Percentiles rank a stretch among this genome's conserved stretches.
Conservation (phyloP, 192 early-diverging fungal genomes). For the Entomortierella chlamydospora region DNA sequence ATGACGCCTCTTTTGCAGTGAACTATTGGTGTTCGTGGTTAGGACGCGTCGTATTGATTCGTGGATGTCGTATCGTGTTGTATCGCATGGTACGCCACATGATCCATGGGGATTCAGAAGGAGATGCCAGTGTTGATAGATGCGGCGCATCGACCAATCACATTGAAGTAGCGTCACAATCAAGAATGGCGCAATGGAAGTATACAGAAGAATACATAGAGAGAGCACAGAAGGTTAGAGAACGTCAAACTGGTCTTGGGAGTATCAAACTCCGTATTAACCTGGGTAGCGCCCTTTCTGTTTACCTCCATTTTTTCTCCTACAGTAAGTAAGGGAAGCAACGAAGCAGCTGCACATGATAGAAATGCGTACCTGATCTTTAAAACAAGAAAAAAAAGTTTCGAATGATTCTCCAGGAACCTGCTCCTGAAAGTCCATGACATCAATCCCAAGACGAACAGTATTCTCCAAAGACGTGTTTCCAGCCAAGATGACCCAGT, state of each 20-base stretch:
- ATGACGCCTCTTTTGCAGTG: slow-evolving; percentile 27
- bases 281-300: neutral
- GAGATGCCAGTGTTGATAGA: neutral
- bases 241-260: no score
- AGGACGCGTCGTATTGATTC: neutral
- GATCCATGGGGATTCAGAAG: neutral
- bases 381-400: slow-evolving; percentile 47
- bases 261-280: neutral
- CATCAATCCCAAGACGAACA: slow-evolving; percentile 61
- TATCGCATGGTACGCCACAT: no score
- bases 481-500: slow-evolving; percentile 68
- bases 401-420: slow-evolving; percentile 37
- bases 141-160: no score
- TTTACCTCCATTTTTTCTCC: neutral
- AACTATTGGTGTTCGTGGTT: slow-evolving; percentile 8
- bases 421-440: slow-evolving; percentile 60
- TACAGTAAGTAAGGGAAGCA: neutral
- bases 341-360: no score
- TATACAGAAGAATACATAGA: no score
- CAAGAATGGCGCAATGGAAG: no score
- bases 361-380: slow-evolving; percentile 44
- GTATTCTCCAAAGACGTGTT: slow-evolving; percentile 31
- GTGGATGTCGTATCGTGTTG: neutral
- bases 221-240: no score
- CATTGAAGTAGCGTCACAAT: no score